These are phyloP conservation scores for Globisporangium polare DNA, from an alignment of 352 stramenopile genomes.

Conservation along the genomic window DNA sequence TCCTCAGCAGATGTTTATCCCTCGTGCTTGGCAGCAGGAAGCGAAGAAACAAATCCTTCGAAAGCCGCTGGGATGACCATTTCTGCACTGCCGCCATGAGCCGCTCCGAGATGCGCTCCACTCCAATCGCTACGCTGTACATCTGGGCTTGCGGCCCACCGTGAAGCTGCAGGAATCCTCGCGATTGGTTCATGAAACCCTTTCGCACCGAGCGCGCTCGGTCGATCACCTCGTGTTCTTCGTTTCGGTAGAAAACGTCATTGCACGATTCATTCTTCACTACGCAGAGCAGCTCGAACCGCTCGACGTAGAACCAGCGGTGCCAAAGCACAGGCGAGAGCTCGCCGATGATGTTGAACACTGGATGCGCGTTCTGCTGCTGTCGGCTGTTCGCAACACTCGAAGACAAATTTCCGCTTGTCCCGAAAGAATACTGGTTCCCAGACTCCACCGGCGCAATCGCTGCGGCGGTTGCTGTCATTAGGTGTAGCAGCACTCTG, in stretches of 20 bases:
- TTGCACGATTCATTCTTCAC: constrained; percentile 62
- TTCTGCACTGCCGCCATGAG: constrained; percentile 55
- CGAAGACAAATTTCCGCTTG: constrained; percentile 27
- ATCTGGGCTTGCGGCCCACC: constrained; percentile 18
- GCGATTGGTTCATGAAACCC: constrained; percentile 19
- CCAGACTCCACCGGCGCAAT: constrained; percentile 32
- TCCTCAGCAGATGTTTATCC: constrained; percentile 10
- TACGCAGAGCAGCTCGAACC: constrained; percentile 78
- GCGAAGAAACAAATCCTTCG: constrained; percentile 76
- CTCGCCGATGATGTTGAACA: constrained; percentile 89
- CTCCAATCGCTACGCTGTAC: constrained; percentile 40
- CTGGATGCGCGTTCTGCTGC: constrained; percentile 57
- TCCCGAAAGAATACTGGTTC: constrained; percentile 74
- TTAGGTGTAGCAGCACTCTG: constrained; percentile 77
- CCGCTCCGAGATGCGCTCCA: constrained; percentile 53
- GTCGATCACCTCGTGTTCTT: constrained; percentile 30
- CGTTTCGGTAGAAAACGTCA: constrained; percentile 61
- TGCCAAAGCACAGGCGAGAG: constrained; percentile 86
- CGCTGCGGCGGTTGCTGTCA: constrained; percentile 61
- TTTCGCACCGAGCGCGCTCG: constrained; percentile 25
- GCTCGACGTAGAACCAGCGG: constrained; percentile 87
- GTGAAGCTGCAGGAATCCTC: constrained; percentile 32
- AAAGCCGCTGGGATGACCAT: constrained; percentile 77
- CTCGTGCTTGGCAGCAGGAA: constrained; percentile 39
- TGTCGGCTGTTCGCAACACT: constrained; percentile 33